Evolutionary conservation across 225 moss, liverwort and hornwort genomes (phyloP).

Genomic region (Sphagnum tenellum): DNA sequence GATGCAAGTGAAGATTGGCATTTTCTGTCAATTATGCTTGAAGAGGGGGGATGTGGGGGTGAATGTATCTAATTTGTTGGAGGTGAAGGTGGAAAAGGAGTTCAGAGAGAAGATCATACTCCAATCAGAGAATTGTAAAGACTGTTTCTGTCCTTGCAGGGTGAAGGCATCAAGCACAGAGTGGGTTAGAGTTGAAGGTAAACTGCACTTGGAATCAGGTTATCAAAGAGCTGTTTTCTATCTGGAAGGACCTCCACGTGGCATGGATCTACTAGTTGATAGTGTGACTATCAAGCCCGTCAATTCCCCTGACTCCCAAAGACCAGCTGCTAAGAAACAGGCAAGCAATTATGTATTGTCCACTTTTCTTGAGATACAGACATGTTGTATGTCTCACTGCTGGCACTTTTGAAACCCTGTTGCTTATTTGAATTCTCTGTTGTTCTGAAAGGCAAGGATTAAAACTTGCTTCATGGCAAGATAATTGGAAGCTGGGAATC

Average conservation of each 20-base stretch:
- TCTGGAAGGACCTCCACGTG: slow-evolving; percentile 63
- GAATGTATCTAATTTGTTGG: too few relatives aligned
- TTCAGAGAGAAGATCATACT: background rate
- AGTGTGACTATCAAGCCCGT: slow-evolving; percentile 48
- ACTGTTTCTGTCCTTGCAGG: slow-evolving; percentile 10
- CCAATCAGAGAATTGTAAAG: background rate
- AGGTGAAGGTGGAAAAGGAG: background rate
- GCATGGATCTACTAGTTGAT: slow-evolving; percentile 65
- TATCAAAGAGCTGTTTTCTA: slow-evolving; percentile 60
- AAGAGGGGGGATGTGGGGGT: background rate
- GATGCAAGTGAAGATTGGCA: background rate
- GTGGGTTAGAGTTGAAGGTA: slow-evolving; percentile 66
- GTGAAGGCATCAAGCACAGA: slow-evolving; percentile 44
- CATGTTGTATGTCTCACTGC: too few relatives aligned
- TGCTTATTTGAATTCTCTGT: background rate
- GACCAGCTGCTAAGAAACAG: slow-evolving; percentile 24
- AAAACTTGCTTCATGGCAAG: background rate
- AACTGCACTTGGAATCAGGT: slow-evolving; percentile 36
- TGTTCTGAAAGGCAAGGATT: too few relatives aligned
- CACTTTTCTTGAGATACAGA: too few relatives aligned
- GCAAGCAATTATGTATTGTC: slow-evolving; percentile 4
- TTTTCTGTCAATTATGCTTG: slow-evolving; percentile 4
- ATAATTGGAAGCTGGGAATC: background rate
- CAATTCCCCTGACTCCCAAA: slow-evolving; percentile 6
- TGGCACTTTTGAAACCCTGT: background rate